phyloP scores from a whole-genome alignment of 2,329 filamentous ascomycete species.

The Penicillium sp. region DNA sequence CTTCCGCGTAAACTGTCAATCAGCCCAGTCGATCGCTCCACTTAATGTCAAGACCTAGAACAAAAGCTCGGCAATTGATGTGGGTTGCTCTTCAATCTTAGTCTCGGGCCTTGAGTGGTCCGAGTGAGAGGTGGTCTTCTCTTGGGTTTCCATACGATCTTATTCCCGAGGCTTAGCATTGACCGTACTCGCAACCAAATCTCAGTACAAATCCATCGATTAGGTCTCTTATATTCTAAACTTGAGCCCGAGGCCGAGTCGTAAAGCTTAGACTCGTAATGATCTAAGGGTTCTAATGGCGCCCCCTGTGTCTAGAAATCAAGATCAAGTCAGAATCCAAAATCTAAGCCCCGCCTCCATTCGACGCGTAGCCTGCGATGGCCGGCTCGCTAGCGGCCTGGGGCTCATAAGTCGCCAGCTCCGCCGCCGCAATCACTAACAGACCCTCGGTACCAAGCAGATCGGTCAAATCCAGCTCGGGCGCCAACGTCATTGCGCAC shows the following conservation, averaged over 20 bases:
- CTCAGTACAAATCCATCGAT: background rate
- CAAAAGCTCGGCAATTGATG: background rate
- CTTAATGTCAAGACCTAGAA: background rate
- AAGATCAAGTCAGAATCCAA: too few relatives aligned
- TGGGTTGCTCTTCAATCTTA: background rate
- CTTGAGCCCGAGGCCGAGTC: background rate
- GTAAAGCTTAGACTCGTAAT: background rate
- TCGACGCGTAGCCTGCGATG: constrained; percentile 40
- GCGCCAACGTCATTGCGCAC: constrained; percentile 35
- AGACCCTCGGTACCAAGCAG: constrained; percentile 47
- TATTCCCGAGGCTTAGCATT: background rate
- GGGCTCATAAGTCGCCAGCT: constrained; percentile 33
- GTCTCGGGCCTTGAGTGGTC: background rate
- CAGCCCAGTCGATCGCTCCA: background rate
- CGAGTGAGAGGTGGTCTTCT: background rate
- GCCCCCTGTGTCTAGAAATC: background rate
- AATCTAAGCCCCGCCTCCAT: background rate
- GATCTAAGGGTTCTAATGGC: background rate
- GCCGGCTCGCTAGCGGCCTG: constrained; percentile 42
- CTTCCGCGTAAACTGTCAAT: background rate
- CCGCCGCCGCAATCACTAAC: constrained; percentile 40
- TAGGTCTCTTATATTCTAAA: too few relatives aligned
- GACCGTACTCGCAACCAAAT: background rate
- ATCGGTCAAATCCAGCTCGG: constrained; percentile 38
- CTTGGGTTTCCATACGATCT: background rate